Evolutionary conservation across 202 grass and related monocot species (phyloP), one percentile per base, ranked within the genome.

Genomic region (Panicum virgatum): DNA sequence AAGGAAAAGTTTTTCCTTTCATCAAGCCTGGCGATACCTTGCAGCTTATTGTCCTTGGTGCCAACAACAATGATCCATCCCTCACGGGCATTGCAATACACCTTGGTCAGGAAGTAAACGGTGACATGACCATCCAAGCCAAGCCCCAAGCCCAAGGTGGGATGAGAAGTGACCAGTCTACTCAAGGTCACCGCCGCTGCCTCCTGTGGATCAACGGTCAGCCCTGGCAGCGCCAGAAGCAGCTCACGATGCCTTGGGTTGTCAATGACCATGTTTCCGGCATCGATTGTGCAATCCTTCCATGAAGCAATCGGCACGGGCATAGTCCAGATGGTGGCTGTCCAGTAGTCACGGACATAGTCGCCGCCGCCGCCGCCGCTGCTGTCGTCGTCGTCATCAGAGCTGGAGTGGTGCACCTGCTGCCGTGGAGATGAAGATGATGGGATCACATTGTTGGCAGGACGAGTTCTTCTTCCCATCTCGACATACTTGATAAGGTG

Each of bases 251-350:
- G 68, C 14, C 12, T 40, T 27, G 37, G 37, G 72, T 75, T 18
- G 0, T 75, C 15, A 5, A 59, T 20, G 38, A 5, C 9, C 10
- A 27, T 43, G 36, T 59, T 2, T 13, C 37, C 38, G 12, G 12
- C 52, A 75, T 59, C 72, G 7, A 75, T 15, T 16, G 36, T 43
- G 36, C 72, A 75, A 9, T 75, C 72, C 13, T 58, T 43, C 53
- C 53, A 60, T 2, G 53, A 27, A 40, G 37, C 16, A 15, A 75
- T 59, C 3, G 53, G 37, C 53, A 75, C 53, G 2, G 52, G 37
- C 72, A 75, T 75, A 23, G 12, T 75, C 72, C 53, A 60, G 52
- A 75, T 0, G 53, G 53, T 60, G 53, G 72, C 53, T 15, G 22
- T 75, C 72, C 72, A 75, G 22, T 40, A 75, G 1, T 14, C 0